Evolutionary conservation across 192 early-diverging fungal genomes (phyloP), one percentile per base, ranked within the genome.

Genomic region (Rhizoclosmatium globosum): DNA sequence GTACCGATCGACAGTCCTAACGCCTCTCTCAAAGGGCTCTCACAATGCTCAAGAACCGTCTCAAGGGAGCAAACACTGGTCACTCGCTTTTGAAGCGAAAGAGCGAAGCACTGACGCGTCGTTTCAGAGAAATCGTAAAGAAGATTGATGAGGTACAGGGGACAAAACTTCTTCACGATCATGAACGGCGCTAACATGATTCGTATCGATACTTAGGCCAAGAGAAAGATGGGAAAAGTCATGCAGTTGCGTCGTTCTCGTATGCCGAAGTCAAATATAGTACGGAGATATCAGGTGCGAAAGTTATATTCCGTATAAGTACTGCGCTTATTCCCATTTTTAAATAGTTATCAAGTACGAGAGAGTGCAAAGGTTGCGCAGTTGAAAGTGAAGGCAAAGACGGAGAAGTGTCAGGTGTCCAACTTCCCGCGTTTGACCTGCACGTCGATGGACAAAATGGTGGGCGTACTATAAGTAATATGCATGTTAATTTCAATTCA

Each of bases 191-290:
- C 17, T 73, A 45, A 74, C 56, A 79, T 80, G 41, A 31, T 31
- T 31, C 31, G 31, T 31, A 31, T 62, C 60, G 60, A 7, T 62
- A 42, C n/a, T n/a, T 80, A 96, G 94, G 92, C 96, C 59, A 99
- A 99, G 80, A 86, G 92, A 57, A 96, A 98, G 87, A 99, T 99
- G 98, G 97, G 97, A 68, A 96, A 95, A 82, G 93, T 99, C 57
- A 94, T 99, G 94, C 98, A 99, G 91, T 91, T 68, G 98, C 98
- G 17, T 97, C 95, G 21, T 99, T 99, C 80, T 99, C 98, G 4
- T 91, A 98, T 64, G 96, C 97, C 31, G 96, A 99, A 82, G 98
- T 99, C 42, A 93, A 94, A 64, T 98, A 99, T 80, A 94, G 92
- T 71, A 95, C 97, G 98, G 98, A 47, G 97, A 99, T 81, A 99